Evolutionary conservation across 345 rosid species (phyloP), one percentile per base, ranked within the genome.

Genomic region (Lumnitzera racemosa): DNA sequence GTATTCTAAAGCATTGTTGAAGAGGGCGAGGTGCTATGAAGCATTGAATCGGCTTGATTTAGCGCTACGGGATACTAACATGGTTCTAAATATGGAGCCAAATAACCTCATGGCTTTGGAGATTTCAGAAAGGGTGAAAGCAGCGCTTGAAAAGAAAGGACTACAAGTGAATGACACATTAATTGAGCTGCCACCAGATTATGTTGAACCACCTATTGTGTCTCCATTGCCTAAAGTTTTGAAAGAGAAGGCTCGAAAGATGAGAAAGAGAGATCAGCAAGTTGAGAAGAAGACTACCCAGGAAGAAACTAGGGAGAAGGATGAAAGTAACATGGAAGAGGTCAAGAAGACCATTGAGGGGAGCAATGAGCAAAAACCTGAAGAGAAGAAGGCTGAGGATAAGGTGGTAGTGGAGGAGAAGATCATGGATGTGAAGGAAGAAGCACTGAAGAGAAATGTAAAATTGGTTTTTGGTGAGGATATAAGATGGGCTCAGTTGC

Each of bases 1-100:
- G 62, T 81, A 80, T 68, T 73, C 77, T 61, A 89, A 85, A 75
- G 90, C 96, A 1, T 74, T 91, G 70, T 49, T 89, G 60, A 91
- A 91, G 76, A 81, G 96, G 71, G 90, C 96, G 2, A 82, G 95
- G 73, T 91, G 98, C 64, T 87, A 85, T 3, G 98, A 91, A 71
- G 87, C 89, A 13, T 75, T 91, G 85, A 87, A 87, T 74, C 80
- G 82, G 72, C 71, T 85, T 17, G 96, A 89, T 73, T 82, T 85
- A 61, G 89, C 96, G 0, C 59, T 87, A 49, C 79, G 73, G 80
- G 98, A 91, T 74, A 86, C 88, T 50, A 72, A 62, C 62, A 23
- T 64, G 48, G 96, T 91, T 65, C 75, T 88, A 55, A 72, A 80
- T 25, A 55, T 76, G 58, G 98, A 91, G 72, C 90, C 85, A 0